Evolutionary conservation across 148 eudicot species (phyloP), one percentile per base, ranked within the genome.

Genomic region (Diospyros kaki): DNA sequence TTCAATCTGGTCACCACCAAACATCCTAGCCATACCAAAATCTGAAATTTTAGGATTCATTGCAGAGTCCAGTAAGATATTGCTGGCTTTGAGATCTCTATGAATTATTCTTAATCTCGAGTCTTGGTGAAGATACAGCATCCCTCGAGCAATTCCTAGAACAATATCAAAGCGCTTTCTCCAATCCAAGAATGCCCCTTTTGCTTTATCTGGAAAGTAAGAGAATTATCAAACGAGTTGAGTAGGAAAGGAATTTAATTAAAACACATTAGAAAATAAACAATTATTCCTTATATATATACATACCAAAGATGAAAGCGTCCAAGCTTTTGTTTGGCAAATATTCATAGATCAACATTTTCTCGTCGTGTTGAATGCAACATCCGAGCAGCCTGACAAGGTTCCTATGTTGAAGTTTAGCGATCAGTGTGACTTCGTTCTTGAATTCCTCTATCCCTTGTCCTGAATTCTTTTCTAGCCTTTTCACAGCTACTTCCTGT

Each of bases 41-140:
- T 89, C 92, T 2, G 90, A 82, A 52, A 89, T 80, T 76, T 89
- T 89, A 0, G 90, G 92, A 50, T 77, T 83, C 90, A 85, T 75
- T 15, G 82, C 87, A 18, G 64, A 68, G 63, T 89, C 92, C 5
- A 89, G 78, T 15, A 89, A 71, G 43, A 89, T 63, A 69, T 89
- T 89, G 74, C 88, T 81, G 44, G 90, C 88, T 72, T 89, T 89
- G 54, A 89, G 70, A 77, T 89, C 90, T 68, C 92, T 78, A 28
- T 89, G 92, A 64, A 89, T 89, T 62, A 89, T 89, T 77, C 84
- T 81, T 48, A 86, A 74, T 69, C 89, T 76, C 0, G 92, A 88
- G 62, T 88, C 89, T 74, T 85, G 86, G 64, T 88, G 92, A 86
- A 88, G 92, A 74, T 88, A 88, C 18, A 88, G 55, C 72, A 88